Conservation (phyloP, 495 filamentous ascomycete species). For the Aspergillus sclerotiicarbonarius region DNA sequence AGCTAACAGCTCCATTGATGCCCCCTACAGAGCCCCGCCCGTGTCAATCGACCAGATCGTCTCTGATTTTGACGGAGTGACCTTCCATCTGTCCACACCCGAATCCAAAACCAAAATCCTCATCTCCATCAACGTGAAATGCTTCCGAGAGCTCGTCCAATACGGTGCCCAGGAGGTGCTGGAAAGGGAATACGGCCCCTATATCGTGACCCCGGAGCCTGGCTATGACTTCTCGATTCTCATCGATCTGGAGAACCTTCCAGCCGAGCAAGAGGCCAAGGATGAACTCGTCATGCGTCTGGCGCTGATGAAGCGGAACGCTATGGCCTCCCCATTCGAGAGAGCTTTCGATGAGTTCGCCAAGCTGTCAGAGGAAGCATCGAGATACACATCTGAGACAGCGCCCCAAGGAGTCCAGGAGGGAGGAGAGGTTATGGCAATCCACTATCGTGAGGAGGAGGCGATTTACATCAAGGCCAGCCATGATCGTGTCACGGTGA, state of each 20-base stretch:
- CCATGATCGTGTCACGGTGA: constrained; percentile 94
- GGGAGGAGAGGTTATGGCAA: constrained; percentile 90
- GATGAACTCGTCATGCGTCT: constrained; percentile 84
- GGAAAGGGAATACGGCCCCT: constrained; percentile 88
- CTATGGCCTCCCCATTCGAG: constrained; percentile 97
- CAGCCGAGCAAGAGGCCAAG: constrained; percentile 71
- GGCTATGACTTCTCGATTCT: constrained; percentile 94
- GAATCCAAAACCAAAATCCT: constrained; percentile 89
- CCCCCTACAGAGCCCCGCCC: constrained; percentile 64
- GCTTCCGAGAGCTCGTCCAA: constrained; percentile 84
- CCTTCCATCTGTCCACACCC: constrained; percentile 95
- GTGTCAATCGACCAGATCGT: constrained; percentile 93
- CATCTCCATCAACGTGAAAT: constrained; percentile 89
- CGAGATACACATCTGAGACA: constrained; percentile 85
- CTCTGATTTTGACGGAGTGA: constrained; percentile 97
- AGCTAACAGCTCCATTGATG: constrained; percentile 32
- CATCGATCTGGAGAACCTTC: constrained; percentile 84
- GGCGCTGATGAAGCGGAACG: constrained; percentile 90
- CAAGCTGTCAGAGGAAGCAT: constrained; percentile 77
- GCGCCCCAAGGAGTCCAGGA: constrained; percentile 85
- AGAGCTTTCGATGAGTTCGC: constrained; percentile 92
- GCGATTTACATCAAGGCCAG: constrained; percentile 99
- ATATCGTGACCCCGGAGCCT: constrained; percentile 80
- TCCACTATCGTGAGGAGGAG: constrained; percentile 97
- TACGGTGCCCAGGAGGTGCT: constrained; percentile 92